These are phyloP conservation scores for Neonectria faginata DNA, from an alignment of 2,329 filamentous ascomycete species.

Conservation along the genomic window DNA sequence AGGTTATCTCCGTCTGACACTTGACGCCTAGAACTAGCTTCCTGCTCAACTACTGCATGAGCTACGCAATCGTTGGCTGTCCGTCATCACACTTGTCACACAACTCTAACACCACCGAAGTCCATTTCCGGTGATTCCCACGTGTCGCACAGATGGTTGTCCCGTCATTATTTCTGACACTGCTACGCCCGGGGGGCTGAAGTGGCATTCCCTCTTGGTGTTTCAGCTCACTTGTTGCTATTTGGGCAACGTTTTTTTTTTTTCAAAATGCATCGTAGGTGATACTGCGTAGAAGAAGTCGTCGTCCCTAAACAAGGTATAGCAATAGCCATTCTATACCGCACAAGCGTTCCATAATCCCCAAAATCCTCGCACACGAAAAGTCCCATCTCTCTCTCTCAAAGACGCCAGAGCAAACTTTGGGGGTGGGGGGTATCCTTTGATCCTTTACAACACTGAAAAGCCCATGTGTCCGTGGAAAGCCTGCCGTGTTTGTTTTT, in stretches of 20 bases:
- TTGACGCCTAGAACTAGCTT: background rate
- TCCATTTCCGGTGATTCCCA: background rate
- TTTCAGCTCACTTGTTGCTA: background rate
- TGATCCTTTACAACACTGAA: background rate
- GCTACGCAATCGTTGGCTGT: background rate
- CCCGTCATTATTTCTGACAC: too few relatives aligned
- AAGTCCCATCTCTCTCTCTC: background rate
- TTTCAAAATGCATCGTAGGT: background rate
- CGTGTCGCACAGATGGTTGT: background rate
- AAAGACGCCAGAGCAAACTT: conserved; percentile 1
- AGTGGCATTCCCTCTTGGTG: too few relatives aligned
- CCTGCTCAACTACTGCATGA: background rate
- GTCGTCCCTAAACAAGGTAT: background rate
- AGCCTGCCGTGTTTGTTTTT: background rate
- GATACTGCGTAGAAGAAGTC: background rate
- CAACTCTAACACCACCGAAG: background rate
- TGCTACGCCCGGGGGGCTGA: too few relatives aligned
- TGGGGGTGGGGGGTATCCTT: background rate
- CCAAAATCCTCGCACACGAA: background rate
- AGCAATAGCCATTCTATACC: background rate
- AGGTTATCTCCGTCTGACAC: background rate
- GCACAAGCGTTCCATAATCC: background rate
- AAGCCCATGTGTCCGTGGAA: background rate
- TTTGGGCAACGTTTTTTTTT: background rate
- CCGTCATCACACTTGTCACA: background rate